Evolutionary conservation across 352 stramenopile species (phyloP).

Genomic region (Phytophthora brassicae): DNA sequence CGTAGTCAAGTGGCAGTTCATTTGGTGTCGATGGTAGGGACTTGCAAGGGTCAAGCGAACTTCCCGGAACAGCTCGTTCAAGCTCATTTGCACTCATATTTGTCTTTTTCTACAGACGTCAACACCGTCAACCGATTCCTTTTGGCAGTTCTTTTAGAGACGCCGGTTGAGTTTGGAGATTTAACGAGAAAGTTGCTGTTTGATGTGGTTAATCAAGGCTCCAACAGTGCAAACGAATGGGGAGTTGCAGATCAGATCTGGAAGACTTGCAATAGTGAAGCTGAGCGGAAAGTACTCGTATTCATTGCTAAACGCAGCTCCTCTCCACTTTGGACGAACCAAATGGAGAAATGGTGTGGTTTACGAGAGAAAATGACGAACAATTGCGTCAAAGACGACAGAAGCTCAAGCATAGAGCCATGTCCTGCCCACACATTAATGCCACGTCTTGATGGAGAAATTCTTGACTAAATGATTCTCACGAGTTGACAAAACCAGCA

Average conservation of each 20-base stretch:
- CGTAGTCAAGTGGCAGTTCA: constrained; percentile 49
- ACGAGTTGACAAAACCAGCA: constrained; percentile 42
- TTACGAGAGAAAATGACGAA: constrained; percentile 18
- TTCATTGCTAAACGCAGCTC: constrained; percentile 26
- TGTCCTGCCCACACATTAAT: constrained; percentile 21
- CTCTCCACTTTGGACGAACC: constrained; percentile 23
- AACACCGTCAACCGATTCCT: constrained; percentile 32
- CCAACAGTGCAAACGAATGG: constrained; percentile 7
- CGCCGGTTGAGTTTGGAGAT: constrained; percentile 53
- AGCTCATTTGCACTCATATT: constrained; percentile 53
- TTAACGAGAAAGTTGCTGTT: constrained; percentile 50
- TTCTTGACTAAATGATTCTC: constrained; percentile 31
- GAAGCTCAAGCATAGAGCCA: constrained; percentile 28
- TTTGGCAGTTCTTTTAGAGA: constrained; percentile 51
- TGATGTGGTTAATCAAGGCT: constrained; percentile 17
- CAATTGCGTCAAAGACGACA: constrained; percentile 6
- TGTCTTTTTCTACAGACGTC: constrained; percentile 22
- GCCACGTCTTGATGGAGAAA: constrained; percentile 16
- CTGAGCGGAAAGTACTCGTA: constrained; percentile 34
- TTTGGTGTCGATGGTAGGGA: constrained; percentile 67
- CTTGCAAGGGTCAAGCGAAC: constrained; percentile 47
- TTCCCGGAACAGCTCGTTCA: constrained; percentile 72
- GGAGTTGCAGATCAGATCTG: constrained; percentile 32
- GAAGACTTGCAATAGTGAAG: constrained; percentile 34
- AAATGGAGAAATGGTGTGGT: constrained; percentile 26